phyloP scores from a whole-genome alignment of 202 grass and related monocot genomes.

The Hordeum pubiflorum region DNA sequence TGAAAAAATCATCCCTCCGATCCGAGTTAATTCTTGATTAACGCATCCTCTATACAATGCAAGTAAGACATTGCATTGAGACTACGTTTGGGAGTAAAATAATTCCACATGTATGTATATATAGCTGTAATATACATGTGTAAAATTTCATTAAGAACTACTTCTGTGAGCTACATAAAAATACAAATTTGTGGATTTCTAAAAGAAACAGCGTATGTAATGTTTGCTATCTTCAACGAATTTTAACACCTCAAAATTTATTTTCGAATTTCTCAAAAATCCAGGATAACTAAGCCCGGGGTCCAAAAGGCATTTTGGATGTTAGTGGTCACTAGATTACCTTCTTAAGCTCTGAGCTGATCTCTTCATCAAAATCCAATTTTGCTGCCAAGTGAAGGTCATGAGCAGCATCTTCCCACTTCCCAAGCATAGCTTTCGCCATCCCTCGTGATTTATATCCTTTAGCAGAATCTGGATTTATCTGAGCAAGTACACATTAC shows the following conservation, averaged over 20 bases:
- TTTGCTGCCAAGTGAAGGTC: conserved; percentile 58
- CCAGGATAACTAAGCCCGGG: neutral
- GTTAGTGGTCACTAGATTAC: conserved; percentile 1
- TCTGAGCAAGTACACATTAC: conserved; percentile 29
- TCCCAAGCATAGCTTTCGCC: conserved; percentile 58
- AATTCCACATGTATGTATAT: no score
- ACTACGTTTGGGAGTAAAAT: no score
- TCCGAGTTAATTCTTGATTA: no score
- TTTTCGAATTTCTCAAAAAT: neutral
- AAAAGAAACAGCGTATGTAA: no score
- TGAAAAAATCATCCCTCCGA: no score
- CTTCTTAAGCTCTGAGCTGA: conserved; percentile 54
- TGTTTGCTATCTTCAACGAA: neutral
- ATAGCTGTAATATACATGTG: no score
- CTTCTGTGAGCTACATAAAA: no score
- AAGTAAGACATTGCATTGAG: no score
- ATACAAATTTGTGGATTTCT: no score
- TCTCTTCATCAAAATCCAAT: conserved; percentile 76
- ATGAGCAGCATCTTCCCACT: conserved; percentile 60
- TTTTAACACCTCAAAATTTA: neutral
- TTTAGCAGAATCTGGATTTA: conserved; percentile 72
- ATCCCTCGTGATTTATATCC: conserved; percentile 73
- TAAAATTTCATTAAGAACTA: no score
- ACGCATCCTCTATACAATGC: no score
- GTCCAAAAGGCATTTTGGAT: neutral